phyloP scores from a whole-genome alignment of 2,329 filamentous ascomycete genomes.

The Hymenoscyphus fructigenus region DNA sequence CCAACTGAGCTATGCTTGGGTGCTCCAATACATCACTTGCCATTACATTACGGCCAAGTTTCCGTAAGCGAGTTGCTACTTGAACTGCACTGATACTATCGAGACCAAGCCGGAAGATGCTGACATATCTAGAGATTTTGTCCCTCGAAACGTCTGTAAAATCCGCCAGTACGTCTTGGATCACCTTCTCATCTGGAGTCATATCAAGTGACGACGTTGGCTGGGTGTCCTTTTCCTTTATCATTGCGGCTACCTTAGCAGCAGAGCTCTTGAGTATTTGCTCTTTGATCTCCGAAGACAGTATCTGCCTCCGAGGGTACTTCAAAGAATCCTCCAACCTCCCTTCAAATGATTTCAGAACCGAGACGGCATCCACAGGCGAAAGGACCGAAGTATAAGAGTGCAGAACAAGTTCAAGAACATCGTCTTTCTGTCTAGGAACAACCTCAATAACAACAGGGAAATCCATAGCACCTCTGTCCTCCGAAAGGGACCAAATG shows the following conservation, averaged over 20 bases:
- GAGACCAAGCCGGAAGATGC: slow-evolving; percentile 83
- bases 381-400: slow-evolving; percentile 49
- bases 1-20: slow-evolving; percentile 44
- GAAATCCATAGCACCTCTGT: slow-evolving; percentile 68
- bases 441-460: slow-evolving; percentile 75
- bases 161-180: slow-evolving; percentile 44
- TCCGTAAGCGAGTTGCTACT: slow-evolving; percentile 66
- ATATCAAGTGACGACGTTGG: slow-evolving; percentile 9
- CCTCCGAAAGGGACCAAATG: slow-evolving; percentile 57
- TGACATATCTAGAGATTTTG: slow-evolving; percentile 59
- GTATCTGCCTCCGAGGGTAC: slow-evolving; percentile 33
- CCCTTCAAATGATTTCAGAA: slow-evolving; percentile 29
- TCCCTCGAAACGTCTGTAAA: slow-evolving; percentile 54
- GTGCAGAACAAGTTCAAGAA: slow-evolving; percentile 61
- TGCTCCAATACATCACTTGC: slow-evolving; percentile 74
- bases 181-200: slow-evolving; percentile 40
- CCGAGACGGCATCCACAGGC: slow-evolving; percentile 18
- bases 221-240: neutral
- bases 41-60: slow-evolving; percentile 55
- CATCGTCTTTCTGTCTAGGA: slow-evolving; percentile 53
- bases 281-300: slow-evolving; percentile 24
- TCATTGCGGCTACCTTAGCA: neutral
- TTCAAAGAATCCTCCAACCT: slow-evolving; percentile 27
- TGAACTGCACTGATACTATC: slow-evolving; percentile 89
- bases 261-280: slow-evolving; percentile 18